Base-by-base conservation (phyloP, 1,139 yeast genomes). In the Sugiyamaella japonica region DNA sequence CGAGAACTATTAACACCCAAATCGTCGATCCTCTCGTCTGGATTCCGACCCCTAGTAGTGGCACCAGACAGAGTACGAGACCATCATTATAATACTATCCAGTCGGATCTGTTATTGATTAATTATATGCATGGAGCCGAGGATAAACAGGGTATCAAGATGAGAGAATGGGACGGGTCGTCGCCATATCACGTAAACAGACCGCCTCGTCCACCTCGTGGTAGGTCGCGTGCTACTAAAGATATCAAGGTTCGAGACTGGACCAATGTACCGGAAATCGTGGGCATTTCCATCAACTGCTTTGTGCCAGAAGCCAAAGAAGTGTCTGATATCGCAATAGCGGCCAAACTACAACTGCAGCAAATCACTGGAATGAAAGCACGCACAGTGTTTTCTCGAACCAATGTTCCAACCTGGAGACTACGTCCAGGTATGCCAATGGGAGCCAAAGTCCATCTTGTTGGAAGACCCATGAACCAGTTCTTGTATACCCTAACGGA, bases 311-410 rank as follows among this genome's bases (percentile, higher is more conserved):
- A 83, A 51, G 93, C 97, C 10, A 81, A 83, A 63, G 84, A 81
- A 58, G 84, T 86, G 64, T 79, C 84, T 46, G 85, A 90, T 74
- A 78, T 84, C 59, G 89, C 90, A 48, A 82, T 91, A 56, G 81
- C 93, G 36, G 89, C 96, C 15, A 77, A 84, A 59, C 77, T 89
- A 59, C 95, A 89, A 71, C 71, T 95, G 55, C 95, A 95, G 62
- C 98, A 93, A 70, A 87, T 95, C 66, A 91, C 99, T 34, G 96
- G 96, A 61, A 84, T 80, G 61, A 89, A 89, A 70, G 91, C 98
- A 42, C 77, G 79, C 61, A 79, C 85, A 39, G 76, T 89, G 32
- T 86, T 77, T 68, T 86, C 95, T 47, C 87, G 82, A 66, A 79
- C 88, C 12, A 90, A 90, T 71, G 89, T 89, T 48, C 86, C 93